Base-by-base conservation (phyloP, 192 early-diverging fungal genomes). In the Neocallimastix lanati region DNA sequence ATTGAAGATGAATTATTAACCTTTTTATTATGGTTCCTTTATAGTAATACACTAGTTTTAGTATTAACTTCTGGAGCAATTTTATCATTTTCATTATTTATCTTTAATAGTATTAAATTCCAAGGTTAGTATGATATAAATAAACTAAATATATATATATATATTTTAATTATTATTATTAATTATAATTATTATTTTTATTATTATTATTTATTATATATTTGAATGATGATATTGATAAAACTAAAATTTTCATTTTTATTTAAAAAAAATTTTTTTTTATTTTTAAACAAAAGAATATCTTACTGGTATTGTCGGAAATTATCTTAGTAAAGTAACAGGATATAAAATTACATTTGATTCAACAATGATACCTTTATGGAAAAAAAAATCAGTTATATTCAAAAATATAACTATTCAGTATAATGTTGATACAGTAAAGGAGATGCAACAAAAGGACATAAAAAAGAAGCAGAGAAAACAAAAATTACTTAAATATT, bases 301-400 rank as follows among this genome's bases (percentile, higher is more conserved):
- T 82, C 85, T 96, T 77, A 92, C 94, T 16, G 87, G 88, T 80
- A 88, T 86, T 28, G 88, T 98, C 36, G 87, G 92, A 33, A 85
- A 91, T 33, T 95, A 93, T 83, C 85, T 98, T 0, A 94, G 93
- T 6, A 84, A 88, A 11, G 88, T 89, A 2, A 94, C 95, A 5
- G 96, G 96, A 0, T 90, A 91, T 30, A 90, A 92, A 5, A 91
- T 98, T 27, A 89, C 88, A 4, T 96, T 98, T 81, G 96, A 96
- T 77, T 92, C 93, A 9, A 95, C 94, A 11, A 95, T 97, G 78
- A 90, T 94, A 11, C 97, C 97, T 0, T 92, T 93, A 37, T 99
- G 97, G 97, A 88, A 92, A 76, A 89, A 92, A 28, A 96, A 96
- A 14, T 88, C 90, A 14, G 96, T 99, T 78, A 86, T 91, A 15